Evolutionary conservation across 305 asterid genomes (phyloP).

Genomic region (Plantago rigida): DNA sequence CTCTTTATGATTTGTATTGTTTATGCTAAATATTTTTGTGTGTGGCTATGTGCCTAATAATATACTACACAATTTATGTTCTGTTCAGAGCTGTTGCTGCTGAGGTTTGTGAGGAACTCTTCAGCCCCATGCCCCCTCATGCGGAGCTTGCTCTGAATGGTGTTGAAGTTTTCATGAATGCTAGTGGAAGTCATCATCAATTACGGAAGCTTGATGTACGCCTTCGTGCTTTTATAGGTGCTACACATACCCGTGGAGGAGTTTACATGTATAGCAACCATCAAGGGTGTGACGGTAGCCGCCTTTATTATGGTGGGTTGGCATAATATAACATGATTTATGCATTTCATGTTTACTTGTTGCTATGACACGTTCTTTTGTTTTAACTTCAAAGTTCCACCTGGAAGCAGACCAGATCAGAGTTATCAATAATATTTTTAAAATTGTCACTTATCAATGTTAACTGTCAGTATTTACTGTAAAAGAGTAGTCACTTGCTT

Average conservation of each 20-base stretch:
- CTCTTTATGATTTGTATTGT: no score
- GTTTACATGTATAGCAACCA: conserved; percentile 93
- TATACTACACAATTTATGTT: conserved; percentile 21
- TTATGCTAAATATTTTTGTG: no score
- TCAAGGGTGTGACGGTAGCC: conserved; percentile 97
- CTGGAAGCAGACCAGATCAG: no score
- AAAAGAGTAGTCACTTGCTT: no score
- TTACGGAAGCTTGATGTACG: conserved; percentile 87
- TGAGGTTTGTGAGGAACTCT: conserved; percentile 95
- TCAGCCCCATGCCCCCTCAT: conserved; percentile 92
- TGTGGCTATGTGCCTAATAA: no score
- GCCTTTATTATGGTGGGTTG: conserved; percentile 77
- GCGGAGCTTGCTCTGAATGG: conserved; percentile 93
- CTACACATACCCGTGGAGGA: conserved; percentile 95
- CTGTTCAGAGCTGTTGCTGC: conserved; percentile 83
- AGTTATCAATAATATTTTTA: no score
- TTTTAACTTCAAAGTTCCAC: no score
- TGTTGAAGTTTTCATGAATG: conserved; percentile 91
- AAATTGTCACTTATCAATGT: no score
- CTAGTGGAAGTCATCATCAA: conserved; percentile 98
- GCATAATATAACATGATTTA: neutral
- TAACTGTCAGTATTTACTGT: no score
- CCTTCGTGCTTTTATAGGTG: conserved; percentile 83
- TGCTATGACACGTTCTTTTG: no score
- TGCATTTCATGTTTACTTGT: no score